phyloP scores from a whole-genome alignment of 306 rosid species.

The Malus orientalis region DNA sequence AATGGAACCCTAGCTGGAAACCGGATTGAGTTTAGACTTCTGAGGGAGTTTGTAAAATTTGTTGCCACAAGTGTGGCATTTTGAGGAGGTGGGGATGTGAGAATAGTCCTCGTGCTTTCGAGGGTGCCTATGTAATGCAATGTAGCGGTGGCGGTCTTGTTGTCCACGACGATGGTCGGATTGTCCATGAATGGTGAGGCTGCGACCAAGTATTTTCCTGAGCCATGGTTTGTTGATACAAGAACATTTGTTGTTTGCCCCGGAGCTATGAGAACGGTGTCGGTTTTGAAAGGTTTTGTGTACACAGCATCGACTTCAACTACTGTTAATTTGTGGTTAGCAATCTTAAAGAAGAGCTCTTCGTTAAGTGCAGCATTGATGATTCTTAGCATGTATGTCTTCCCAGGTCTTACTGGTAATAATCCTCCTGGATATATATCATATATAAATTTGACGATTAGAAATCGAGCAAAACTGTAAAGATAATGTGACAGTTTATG shows the following conservation, averaged over 20 bases:
- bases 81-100: conserved; percentile 48
- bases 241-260: conserved; percentile 89
- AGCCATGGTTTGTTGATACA: conserved; percentile 27
- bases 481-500: background rate
- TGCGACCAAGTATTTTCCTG: conserved; percentile 51
- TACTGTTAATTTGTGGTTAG: conserved; percentile 56
- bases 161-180: conserved; percentile 48
- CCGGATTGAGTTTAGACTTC: conserved; percentile 50
- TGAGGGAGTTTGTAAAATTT: conserved; percentile 42
- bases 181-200: conserved; percentile 74
- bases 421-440: conserved; percentile 34
- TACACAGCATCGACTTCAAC: conserved; percentile 81
- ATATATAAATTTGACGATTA: background rate
- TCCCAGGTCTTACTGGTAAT: conserved; percentile 41
- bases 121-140: conserved; percentile 43
- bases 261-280: conserved; percentile 66
- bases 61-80: conserved; percentile 51
- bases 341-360: conserved; percentile 76
- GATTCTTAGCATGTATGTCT: conserved; percentile 60
- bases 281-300: conserved; percentile 66
- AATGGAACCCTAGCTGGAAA: conserved; percentile 67
- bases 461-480: background rate
- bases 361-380: conserved; percentile 87
- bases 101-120: conserved; percentile 32
- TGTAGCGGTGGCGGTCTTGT: conserved; percentile 57